Evolutionary conservation across 805 yeast species (phyloP), one percentile per base, ranked within the genome.

Genomic region (Candida argentea): DNA sequence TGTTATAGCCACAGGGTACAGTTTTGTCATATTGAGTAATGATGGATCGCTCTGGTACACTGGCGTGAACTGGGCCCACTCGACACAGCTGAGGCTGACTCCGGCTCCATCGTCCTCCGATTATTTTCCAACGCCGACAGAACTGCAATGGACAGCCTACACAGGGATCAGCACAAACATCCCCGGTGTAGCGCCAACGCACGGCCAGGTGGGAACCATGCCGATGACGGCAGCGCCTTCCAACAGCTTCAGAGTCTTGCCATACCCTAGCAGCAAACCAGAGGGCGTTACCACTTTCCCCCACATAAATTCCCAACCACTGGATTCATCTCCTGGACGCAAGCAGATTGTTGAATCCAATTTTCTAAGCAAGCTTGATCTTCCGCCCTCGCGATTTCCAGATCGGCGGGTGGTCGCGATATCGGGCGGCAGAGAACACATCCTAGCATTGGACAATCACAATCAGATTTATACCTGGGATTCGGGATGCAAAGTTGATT

Each of bases 381-480:
- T 39, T 11, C 58, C 48, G 2, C 31, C 40, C 4, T 15, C 14
- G 12, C 22, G 17, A 14, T n/a, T n/a, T n/a, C 19, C 14, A 10
- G 26, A 24, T 7, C 34, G 50, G 2, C 55, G 53, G 26, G 58
- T 77, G 27, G 43, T 64, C 2, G 59, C 70, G 5, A 59, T 78
- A 2, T 60, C 73, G 12, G 67, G 81, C 24, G 89, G 89, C 0
- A 50, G 89, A 36, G 55, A 67, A 16, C 85, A 77, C 46, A 65
- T 77, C 29, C 49, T 78, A 9, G 86, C 76, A 0, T 46, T 78
- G 25, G 81, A 75, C 36, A 51, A 59, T 8, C 26, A 50, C 1
- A 63, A 68, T 14, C 42, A 54, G 4, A 34, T 80, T 1, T 76
- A 73, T 65, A 60, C 73, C 1, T 79, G 87, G 87, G 86, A 78